Evolutionary conservation across 192 early-diverging fungal genomes (phyloP), one percentile per base, ranked within the genome.

Genomic region (Nowakowskiella sp.): DNA sequence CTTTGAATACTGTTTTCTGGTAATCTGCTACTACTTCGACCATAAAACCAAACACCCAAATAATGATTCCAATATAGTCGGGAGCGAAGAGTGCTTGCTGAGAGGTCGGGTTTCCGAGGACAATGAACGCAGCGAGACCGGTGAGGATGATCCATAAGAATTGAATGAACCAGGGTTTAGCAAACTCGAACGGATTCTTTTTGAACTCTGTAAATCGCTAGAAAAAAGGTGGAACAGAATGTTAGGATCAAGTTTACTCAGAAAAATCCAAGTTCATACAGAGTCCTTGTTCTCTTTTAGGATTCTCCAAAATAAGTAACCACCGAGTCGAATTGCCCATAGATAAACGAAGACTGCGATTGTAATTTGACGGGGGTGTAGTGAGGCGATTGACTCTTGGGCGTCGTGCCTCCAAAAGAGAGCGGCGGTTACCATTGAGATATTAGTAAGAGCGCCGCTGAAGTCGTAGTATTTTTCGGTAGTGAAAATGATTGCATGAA

Each of bases 111-210:
- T 73, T 75, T 22, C 53, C 58, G 13, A 73, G 21, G 42, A 79
- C 50, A 39, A 72, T 63, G 47, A 46, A 79, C 1, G 64, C 72
- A 4, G 71, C 51, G 29, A 73, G 57, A 0, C 68, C 65, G 10
- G 77, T 79, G n/a, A 77, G 30, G 61, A 58, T 76, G 42, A 79
- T 62, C 77, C 77, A 79, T 28, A 71, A 43, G 27, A 71, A 54
- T 49, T 79, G 77, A 31, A 77, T 29, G 33, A 63, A n/a, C 71
- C 71, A 79, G 9, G 72, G 55, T 8, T 72, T 44, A 0, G 50
- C 23, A 48, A 79, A 78, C 24, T 62, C 57, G 45, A 52, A 39
- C 21, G 70, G 70, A 31, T 66, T 55, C 29, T 47, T 42, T 45
- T 79, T 79, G 26, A 72, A 56, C 8, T 61, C 51, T 23, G 69